phyloP scores from a whole-genome alignment of 345 rosid species.

The Lepidium didymum region DNA sequence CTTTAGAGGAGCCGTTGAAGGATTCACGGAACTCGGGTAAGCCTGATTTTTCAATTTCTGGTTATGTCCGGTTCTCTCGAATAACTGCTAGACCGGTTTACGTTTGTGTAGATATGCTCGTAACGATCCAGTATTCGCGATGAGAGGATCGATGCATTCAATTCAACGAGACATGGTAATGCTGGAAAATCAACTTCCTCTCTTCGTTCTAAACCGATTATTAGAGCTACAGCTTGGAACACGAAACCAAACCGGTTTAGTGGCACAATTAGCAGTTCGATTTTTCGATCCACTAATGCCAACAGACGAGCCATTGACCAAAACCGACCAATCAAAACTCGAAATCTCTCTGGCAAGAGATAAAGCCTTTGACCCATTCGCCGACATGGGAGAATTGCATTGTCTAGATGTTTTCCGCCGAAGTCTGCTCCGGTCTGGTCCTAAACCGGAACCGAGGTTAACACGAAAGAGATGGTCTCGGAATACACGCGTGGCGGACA shows the following conservation, averaged over 20 bases:
- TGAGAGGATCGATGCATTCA: constrained; percentile 88
- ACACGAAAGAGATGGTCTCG: constrained; percentile 58
- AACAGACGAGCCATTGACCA: constrained; percentile 76
- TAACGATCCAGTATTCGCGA: constrained; percentile 73
- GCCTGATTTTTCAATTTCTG: neutral
- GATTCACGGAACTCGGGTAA: constrained; percentile 51
- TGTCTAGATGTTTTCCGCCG: constrained; percentile 72
- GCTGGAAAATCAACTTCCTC: constrained; percentile 81
- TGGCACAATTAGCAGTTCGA: constrained; percentile 51
- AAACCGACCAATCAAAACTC: constrained; percentile 40
- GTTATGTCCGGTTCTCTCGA: neutral
- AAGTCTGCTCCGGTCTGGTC: constrained; percentile 58
- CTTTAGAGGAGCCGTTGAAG: constrained; percentile 64
- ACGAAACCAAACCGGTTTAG: constrained; percentile 54
- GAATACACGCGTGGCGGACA: constrained; percentile 57
- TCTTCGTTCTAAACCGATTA: constrained; percentile 58
- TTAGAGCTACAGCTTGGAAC: constrained; percentile 57
- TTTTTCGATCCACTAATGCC: constrained; percentile 89
- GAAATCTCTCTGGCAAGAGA: constrained; percentile 35
- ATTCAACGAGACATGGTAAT: constrained; percentile 88
- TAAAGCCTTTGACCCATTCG: constrained; percentile 51
- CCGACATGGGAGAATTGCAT: constrained; percentile 56
- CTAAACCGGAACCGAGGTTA: constrained; percentile 40
- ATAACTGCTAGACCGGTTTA: neutral
- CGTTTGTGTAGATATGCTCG: constrained; percentile 39